phyloP scores from a whole-genome alignment of 495 filamentous ascomycete species.

The Sabuloglossum arenarium region DNA sequence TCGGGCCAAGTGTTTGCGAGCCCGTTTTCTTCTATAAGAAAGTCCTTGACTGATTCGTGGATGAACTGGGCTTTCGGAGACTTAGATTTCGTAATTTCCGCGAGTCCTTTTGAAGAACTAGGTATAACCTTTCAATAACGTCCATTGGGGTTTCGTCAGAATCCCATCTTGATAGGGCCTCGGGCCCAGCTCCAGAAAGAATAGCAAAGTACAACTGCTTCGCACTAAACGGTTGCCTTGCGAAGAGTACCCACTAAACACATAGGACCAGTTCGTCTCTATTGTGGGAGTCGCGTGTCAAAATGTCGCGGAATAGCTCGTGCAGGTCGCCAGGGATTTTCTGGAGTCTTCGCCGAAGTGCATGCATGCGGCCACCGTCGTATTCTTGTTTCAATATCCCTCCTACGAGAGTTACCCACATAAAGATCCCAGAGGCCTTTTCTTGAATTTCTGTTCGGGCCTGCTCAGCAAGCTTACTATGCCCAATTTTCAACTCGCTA shows the following conservation, averaged over 20 bases:
- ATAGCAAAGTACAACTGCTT: conserved; percentile 21
- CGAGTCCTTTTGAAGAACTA: no score
- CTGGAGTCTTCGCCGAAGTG: conserved; percentile 9
- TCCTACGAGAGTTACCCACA: no score
- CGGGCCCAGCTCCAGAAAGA: conserved; percentile 11
- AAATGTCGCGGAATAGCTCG: no score
- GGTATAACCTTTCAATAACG: conserved; percentile 13
- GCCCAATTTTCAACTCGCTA: conserved; percentile 6
- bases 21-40: conserved; percentile 15
- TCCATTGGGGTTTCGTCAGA: conserved; percentile 5
- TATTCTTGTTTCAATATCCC: no score
- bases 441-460: no score
- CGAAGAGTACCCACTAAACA: conserved; percentile 22
- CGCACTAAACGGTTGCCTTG: conserved; percentile 13
- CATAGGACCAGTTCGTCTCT: conserved; percentile 16
- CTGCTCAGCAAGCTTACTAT: no score
- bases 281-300: conserved; percentile 14
- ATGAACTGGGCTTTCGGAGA: conserved; percentile 19
- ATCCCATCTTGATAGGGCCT: conserved; percentile 3
- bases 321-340: conserved; percentile 18
- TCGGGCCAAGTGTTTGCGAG: conserved; percentile 11
- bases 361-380: conserved; percentile 10
- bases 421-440: no score
- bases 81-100: conserved; percentile 13
- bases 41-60: conserved; percentile 23